Percentiles rank a stretch among this genome's conserved stretches.
Evolutionary conservation across 2,329 filamentous ascomycete species (phyloP).

Genomic region (Cylindrodendrum hubeiense): DNA sequence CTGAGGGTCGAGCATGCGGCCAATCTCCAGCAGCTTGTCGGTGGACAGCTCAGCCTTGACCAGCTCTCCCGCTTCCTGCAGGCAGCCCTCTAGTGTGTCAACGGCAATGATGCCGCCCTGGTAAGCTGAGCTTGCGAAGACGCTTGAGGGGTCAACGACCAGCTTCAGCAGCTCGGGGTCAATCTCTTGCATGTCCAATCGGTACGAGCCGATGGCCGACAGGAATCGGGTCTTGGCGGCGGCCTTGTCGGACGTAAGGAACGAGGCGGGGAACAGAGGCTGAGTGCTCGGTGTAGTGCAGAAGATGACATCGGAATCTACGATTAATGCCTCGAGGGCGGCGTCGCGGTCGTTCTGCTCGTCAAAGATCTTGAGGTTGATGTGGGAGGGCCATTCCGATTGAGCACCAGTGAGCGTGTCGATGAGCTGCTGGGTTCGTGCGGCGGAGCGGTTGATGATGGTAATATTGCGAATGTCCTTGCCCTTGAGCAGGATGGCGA

Average conservation of each 20-base stretch:
- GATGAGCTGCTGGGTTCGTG: constrained; percentile 38
- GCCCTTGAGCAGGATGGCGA: constrained; percentile 68
- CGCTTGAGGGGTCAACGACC: constrained; percentile 29
- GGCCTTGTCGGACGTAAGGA: constrained; percentile 37
- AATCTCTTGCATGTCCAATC: constrained; percentile 49
- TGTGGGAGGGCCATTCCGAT: constrained; percentile 30
- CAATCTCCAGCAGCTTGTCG: constrained; percentile 54
- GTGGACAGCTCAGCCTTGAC: constrained; percentile 42
- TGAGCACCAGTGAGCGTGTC: constrained; percentile 25
- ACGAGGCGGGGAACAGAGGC: constrained; percentile 43
- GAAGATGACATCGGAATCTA: constrained; percentile 45
- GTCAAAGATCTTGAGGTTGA: constrained; percentile 31
- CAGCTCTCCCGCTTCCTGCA: constrained; percentile 48
- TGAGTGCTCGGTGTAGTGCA: constrained; percentile 48
- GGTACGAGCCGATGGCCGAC: constrained; percentile 48
- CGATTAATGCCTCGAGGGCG: constrained; percentile 34
- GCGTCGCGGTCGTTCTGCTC: constrained; percentile 18
- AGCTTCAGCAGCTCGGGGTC: constrained; percentile 45
- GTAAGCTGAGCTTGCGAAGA: constrained; percentile 14
- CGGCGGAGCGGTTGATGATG: constrained; percentile 49
- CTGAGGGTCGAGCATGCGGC: constrained; percentile 62
- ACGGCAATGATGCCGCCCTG: constrained; percentile 38
- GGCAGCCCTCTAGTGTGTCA: constrained; percentile 45
- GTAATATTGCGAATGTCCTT: constrained; percentile 45
- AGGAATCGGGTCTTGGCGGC: constrained; percentile 43